Evolutionary conservation across 768 basidiomycete genomes (phyloP), one percentile per base, ranked within the genome.

Genomic region (Mycena maculata): DNA sequence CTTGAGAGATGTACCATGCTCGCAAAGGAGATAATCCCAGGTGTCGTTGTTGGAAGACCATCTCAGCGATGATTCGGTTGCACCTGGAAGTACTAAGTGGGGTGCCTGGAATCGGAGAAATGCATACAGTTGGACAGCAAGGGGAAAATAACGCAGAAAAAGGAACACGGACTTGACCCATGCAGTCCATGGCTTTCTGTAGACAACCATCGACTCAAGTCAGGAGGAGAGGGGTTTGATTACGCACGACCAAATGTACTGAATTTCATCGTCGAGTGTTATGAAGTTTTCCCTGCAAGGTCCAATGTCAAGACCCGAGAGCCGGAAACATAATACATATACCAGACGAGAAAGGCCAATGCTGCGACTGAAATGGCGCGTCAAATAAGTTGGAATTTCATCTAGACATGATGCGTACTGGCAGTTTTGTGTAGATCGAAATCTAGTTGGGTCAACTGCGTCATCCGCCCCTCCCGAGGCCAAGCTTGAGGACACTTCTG

Each of bases 211-310:
- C 48, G 44, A 60, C 22, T 2, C 22, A 16, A 47, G 48, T 38
- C 23, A 15, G 25, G 23, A 31, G 28, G 4, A 25, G 2, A 30
- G 20, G 16, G 31, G 1, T n/a, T 11, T 20, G 11, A 31, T 25
- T 39, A 2, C 56, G n/a, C 44, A 77, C 77, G 66, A 53, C 78
- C 78, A 78, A 42, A 79, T 79, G 25, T 71, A 62, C 8, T 76
- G 69, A 20, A 79, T 74, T 63, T 79, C 78, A 25, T 74, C 72
- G 44, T 76, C 77, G 16, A 78, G 60, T 2, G 77, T 78, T 33
- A 78, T 75, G 33, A 73, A 53, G 65, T 70, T 74, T 27, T 79
- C 78, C 78, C 78, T 78, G 60, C 8, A 47, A 38, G 7, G 15
- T 11, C 33, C 50, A n/a, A 28, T 12, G 10, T 27, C 13, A 38